Base-by-base conservation (phyloP, 176 grass and related monocot genomes). In the Zoysia japonica region DNA sequence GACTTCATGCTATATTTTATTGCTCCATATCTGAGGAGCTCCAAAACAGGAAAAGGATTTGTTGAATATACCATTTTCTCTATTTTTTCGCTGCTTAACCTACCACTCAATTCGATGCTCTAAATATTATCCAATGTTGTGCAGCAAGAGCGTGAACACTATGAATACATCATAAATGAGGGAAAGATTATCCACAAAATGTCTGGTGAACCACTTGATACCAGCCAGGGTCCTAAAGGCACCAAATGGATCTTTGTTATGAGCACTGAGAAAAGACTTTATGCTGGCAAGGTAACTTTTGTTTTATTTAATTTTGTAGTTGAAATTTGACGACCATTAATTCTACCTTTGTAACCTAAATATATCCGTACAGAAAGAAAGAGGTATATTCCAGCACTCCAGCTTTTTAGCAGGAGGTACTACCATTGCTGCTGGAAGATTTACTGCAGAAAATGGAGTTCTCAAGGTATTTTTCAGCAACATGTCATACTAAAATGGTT, bases 171-270 rank as follows among this genome's bases (percentile, higher is more conserved):
- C 13, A 59, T 89, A 51, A 48, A 43, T 2, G 63, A 87, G 16
- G 92, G 92, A 54, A 95, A 82, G 6, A 72, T 91, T 81, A 76
- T 89, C 13, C 86, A 93, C 68, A 98, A 89, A 89, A 63, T 72
- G 45, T 87, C 88, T 54, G 75, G 81, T 65, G 75, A 78, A 82
- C 85, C 74, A 79, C 85, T 98, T 47, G 90, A 95, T 87, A 91
- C 92, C 69, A 79, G 38, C 45, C 67, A 51, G 14, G 76, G 81
- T 61, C 59, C 59, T 83, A 83, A 95, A 77, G 90, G 76, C 36
- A 71, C 64, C 55, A 95, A 93, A 85, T 98, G 95, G 95, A 98
- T 98, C 80, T 98, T 98, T 87, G 95, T 93, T 80, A 86, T 98
- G 88, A 92, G 96, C 72, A 89, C 96, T 61, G 60, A 68, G 62